Evolutionary conservation across 345 rosid species (phyloP).

Genomic region (Toxicodendron radicans): DNA sequence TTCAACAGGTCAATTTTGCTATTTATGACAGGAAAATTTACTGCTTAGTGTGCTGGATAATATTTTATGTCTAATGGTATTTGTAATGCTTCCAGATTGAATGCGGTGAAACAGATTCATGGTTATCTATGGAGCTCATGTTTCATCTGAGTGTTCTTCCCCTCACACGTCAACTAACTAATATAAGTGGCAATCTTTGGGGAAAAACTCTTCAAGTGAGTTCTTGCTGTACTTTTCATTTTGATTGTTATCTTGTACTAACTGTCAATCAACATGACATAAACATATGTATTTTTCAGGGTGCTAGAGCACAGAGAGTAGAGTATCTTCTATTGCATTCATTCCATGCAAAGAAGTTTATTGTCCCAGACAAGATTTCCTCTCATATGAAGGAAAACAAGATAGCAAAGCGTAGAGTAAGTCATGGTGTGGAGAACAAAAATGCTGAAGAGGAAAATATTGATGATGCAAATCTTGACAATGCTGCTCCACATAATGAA

Average conservation of each 20-base stretch:
- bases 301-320: slow-evolving; percentile 97
- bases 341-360: slow-evolving; percentile 83
- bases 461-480: slow-evolving; percentile 42
- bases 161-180: slow-evolving; percentile 95
- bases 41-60: not conserved
- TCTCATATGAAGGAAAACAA: slow-evolving; percentile 55
- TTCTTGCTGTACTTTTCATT: slow-evolving; percentile 4
- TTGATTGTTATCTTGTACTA: slow-evolving; percentile 1
- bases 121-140: slow-evolving; percentile 99
- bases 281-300: slow-evolving; percentile 41
- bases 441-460: slow-evolving; percentile 48
- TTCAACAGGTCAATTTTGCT: slow-evolving; percentile 7
- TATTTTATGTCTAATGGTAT: slow-evolving; percentile 27
- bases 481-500: slow-evolving; percentile 42
- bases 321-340: slow-evolving; percentile 94
- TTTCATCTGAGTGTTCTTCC: slow-evolving; percentile 95
- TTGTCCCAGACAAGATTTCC: slow-evolving; percentile 86
- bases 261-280: slow-evolving; percentile 10
- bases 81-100: slow-evolving; percentile 65
- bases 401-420: slow-evolving; percentile 52
- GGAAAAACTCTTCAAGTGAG: slow-evolving; percentile 95
- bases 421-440: slow-evolving; percentile 44
- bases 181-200: slow-evolving; percentile 99
- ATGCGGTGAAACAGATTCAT: slow-evolving; percentile 95
- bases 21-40: not conserved